Evolutionary conservation across 768 basidiomycete species (phyloP).

Genomic region (Tylopilus rubrobrunneus): DNA sequence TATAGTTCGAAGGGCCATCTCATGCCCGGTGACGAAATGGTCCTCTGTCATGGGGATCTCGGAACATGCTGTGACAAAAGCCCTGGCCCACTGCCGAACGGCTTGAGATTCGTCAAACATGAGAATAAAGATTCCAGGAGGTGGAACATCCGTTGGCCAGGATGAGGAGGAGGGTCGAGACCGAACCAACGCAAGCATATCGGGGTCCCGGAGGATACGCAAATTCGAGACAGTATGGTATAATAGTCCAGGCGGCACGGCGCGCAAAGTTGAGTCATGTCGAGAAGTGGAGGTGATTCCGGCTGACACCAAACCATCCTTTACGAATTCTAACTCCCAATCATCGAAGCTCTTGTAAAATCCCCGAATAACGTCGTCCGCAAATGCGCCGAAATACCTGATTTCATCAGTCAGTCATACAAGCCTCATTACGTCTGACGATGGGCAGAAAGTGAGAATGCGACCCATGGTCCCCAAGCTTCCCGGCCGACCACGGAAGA

Average conservation of each 20-base stretch:
- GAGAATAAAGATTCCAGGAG: slow-evolving; percentile 58
- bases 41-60: slow-evolving; percentile 44
- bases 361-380: slow-evolving; percentile 40
- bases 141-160: slow-evolving; percentile 59
- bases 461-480: slow-evolving; percentile 6
- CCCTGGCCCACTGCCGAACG: slow-evolving; percentile 59
- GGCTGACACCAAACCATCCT: slow-evolving; percentile 42
- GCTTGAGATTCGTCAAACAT: slow-evolving; percentile 45
- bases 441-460: slow-evolving; percentile 9
- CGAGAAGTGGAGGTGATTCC: slow-evolving; percentile 15
- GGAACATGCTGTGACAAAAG: slow-evolving; percentile 38
- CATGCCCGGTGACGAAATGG: slow-evolving; percentile 47
- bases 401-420: slow-evolving; percentile 14
- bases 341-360: slow-evolving; percentile 64
- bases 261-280: slow-evolving; percentile 31
- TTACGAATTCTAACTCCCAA: slow-evolving; percentile 59
- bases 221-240: slow-evolving; percentile 66
- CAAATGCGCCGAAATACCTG: slow-evolving; percentile 76
- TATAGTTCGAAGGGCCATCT: slow-evolving; percentile 41
- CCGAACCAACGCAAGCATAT: slow-evolving; percentile 37
- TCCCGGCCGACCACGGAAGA: background rate
- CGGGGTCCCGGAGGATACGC: slow-evolving; percentile 48
- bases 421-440: background rate
- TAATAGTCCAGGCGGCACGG: slow-evolving; percentile 46
- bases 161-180: slow-evolving; percentile 25